Evolutionary conservation across 2,329 filamentous ascomycete species (phyloP), one percentile per base, ranked within the genome.

Genomic region (Aspergillus uvarum): DNA sequence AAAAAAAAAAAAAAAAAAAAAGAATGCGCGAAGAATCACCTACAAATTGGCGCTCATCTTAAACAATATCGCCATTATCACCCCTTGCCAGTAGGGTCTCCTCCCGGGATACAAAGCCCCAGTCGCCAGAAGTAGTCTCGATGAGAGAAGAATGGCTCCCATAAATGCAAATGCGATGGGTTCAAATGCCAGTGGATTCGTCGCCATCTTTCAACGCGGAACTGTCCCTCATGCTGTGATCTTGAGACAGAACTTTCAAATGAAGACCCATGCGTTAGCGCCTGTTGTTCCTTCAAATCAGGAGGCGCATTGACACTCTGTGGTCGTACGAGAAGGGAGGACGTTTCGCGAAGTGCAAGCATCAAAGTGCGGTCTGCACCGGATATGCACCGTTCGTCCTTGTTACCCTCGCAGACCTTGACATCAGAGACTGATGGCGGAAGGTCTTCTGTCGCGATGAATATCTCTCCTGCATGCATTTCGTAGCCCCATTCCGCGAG

Each of bases 71-170:
- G 29, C 47, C 8, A 8, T 22, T 32, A 32, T 26, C 35, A 60
- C 31, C 24, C 50, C 24, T 57, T 51, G 26, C 66, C 68, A 35
- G 68, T 71, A 11, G 70, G 72, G 64, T 76, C 73, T 14, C 90
- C 90, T 12, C 89, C 89, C 0, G 94, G 93, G 2, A 97, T 81
- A 77, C 95, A 99, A 32, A 98, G 79, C 0, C 95, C 95, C 56
- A 99, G 76, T 59, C 95, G 84, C 91, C 92, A 96, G 77, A 99
- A 98, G 76, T 99, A 99, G 78, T 99, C 95, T 44, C 95, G 82
- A 77, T 99, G 95, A 1, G 93, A 90, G 75, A 96, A 96, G 71
- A 98, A 89, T 7, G 97, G 79, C 76, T 96, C 87, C 92, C 94
- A 96, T n/a, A 96, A 83, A 74, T 89, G 90, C 68, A 84, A 93